These are phyloP conservation scores for Vaccinium darrowii DNA, from an alignment of 148 eudicot genomes.

Conservation along the genomic window DNA sequence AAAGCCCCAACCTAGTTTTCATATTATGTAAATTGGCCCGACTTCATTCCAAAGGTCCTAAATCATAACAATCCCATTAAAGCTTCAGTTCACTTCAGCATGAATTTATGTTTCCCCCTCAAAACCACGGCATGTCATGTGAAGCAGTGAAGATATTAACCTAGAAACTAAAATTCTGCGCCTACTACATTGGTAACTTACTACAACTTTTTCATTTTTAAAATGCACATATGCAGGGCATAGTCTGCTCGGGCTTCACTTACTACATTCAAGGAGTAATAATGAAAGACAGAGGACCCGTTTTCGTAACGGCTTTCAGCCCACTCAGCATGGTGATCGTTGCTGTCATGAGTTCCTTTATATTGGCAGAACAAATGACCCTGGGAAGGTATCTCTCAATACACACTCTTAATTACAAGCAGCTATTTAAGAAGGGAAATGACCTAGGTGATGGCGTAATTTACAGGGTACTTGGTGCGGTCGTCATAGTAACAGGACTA, in stretches of 20 bases:
- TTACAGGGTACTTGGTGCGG: slow-evolving; percentile 61
- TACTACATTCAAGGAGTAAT: slow-evolving; percentile 87
- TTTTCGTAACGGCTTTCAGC: slow-evolving; percentile 86
- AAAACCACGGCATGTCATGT: not conserved
- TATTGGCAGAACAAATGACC: slow-evolving; percentile 71
- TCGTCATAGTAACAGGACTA: slow-evolving; percentile 53
- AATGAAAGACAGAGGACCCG: slow-evolving; percentile 89
- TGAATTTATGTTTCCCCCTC: not conserved
- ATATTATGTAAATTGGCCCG: not conserved
- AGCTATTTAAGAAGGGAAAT: slow-evolving; percentile 5
- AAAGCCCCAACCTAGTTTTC: not conserved
- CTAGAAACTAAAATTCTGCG: not conserved
- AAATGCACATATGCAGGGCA: slow-evolving; percentile 49
- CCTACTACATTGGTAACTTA: not conserved
- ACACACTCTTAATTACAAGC: not conserved
- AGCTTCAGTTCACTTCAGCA: not conserved
- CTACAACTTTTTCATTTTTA: not conserved
- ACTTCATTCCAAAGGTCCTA: not conserved
- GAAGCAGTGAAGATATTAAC: not conserved
- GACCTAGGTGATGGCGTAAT: slow-evolving; percentile 8
- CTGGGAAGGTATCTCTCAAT: slow-evolving; percentile 66
- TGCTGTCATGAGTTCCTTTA: slow-evolving; percentile 65
- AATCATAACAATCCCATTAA: not conserved
- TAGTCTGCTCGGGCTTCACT: slow-evolving; percentile 77
- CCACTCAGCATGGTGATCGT: slow-evolving; percentile 89